phyloP scores from a whole-genome alignment of 192 early-diverging fungal species.

The Dissophora ornata region DNA sequence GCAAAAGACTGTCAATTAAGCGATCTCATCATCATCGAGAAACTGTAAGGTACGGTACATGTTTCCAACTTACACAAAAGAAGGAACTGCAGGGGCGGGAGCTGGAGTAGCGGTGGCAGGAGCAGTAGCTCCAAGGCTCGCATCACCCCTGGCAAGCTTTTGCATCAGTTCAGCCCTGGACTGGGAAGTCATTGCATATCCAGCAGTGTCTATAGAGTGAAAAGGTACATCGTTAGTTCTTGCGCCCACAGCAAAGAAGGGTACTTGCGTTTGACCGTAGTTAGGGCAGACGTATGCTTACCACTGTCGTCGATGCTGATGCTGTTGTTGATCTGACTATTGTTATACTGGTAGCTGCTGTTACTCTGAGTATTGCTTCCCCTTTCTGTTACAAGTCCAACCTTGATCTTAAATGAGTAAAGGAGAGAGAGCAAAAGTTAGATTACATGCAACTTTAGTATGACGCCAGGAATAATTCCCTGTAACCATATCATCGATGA shows the following conservation, averaged over 20 bases:
- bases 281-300: no score
- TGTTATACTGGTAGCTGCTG: constrained; percentile 60
- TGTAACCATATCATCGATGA: no score
- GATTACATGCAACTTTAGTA: no score
- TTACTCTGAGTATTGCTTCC: constrained; percentile 48
- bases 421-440: no score
- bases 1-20: not conserved
- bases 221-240: not conserved
- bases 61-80: constrained; percentile 36
- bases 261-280: no score
- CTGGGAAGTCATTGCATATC: constrained; percentile 74
- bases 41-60: no score
- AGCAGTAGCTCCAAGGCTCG: constrained; percentile 50
- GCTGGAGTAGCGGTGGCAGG: constrained; percentile 35
- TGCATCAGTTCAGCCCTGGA: constrained; percentile 85
- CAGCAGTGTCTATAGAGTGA: constrained; percentile 59
- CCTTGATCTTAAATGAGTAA: constrained; percentile 81
- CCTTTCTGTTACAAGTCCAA: constrained; percentile 80
- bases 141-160: constrained; percentile 73
- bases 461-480: no score
- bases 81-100: constrained; percentile 24
- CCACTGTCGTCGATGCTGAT: constrained; percentile 55
- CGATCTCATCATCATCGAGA: not conserved
- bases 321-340: constrained; percentile 55
- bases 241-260: not conserved